Base-by-base conservation (phyloP, 1,139 yeast genomes). In the Geotrichum restrictum region DNA sequence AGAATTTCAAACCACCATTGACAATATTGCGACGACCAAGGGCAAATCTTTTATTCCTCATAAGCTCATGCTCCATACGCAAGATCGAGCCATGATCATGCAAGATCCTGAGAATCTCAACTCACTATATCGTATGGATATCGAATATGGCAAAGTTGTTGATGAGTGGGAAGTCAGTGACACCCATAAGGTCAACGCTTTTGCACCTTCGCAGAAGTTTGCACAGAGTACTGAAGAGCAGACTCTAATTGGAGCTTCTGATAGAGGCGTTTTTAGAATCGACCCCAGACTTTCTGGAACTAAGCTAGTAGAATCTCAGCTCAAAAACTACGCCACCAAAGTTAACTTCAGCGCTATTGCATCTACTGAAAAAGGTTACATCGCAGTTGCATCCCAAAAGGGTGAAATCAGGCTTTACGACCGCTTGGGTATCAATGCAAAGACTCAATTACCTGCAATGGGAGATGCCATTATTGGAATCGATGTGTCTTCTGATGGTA, bases 331-430 rank as follows among this genome's bases (percentile, higher is more conserved):
- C 63, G 76, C 77, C 13, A 73, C 81, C 3, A 78, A 79, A 58
- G 76, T 76, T 52, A 74, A 76, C 43, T 85, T 88, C 66, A 77
- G 78, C 50, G 74, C 86, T 1, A 62, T 88, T 42, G 79, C 88
- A 1, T 83, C 95, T 0, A 87, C 95, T 0, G 86, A 80, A 52
- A 64, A 73, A 37, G 96, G 96, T 1, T 76, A 77, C 60, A 71
- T 87, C 54, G 96, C 94, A 0, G 84, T 86, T 34, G 93, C 91
- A 1, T 81, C 93, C 14, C 71, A 71, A 22, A 81, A 76, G 56
- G 97, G 97, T 62, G 91, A 82, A 57, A 80, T 89, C 48, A 75
- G 88, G 57, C 74, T 88, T 44, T 88, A 78, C 65, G 88, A 88
- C 67, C 73, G 78, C 56, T 64, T 88, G n/a, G 95, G 95, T n/a